phyloP scores from a whole-genome alignment of 371 early-diverging fungal genomes.

The Syncephalastrum contaminatum region DNA sequence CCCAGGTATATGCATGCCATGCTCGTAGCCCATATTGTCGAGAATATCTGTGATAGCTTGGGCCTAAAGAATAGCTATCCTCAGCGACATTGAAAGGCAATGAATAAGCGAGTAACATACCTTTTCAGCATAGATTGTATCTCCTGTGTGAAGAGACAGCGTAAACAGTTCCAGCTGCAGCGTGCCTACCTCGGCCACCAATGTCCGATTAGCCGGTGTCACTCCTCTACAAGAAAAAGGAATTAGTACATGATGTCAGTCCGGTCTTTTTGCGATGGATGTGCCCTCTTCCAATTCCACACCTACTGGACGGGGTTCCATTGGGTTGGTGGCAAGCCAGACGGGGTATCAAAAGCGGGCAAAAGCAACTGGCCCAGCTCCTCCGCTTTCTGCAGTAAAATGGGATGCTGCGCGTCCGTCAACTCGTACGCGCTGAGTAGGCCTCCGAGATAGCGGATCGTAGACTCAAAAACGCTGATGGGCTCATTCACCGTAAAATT shows the following conservation, averaged over 20 bases:
- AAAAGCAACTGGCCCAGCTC: conserved; percentile 53
- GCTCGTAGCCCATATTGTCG: conserved; percentile 33
- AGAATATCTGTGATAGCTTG: conserved; percentile 49
- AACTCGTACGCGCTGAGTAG: conserved; percentile 81
- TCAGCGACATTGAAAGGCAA: background rate
- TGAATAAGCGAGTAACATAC: conserved; percentile 21
- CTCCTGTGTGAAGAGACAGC: conserved; percentile 70
- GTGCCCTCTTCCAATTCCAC: background rate
- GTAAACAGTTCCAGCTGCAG: conserved; percentile 86
- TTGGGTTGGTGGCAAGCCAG: conserved; percentile 55
- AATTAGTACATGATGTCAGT: background rate
- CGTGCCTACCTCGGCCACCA: conserved; percentile 84
- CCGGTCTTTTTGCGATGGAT: conserved; percentile 26
- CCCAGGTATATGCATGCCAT: conserved; percentile 53
- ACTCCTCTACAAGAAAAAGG: conserved; percentile 14
- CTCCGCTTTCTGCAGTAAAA: conserved; percentile 47
- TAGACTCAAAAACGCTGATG: conserved; percentile 83
- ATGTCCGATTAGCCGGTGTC: conserved; percentile 14
- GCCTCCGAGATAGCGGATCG: conserved; percentile 89
- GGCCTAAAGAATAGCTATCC: conserved; percentile 26
- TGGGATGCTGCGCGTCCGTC: conserved; percentile 30
- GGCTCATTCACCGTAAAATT: conserved; percentile 38
- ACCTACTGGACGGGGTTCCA: conserved; percentile 40
- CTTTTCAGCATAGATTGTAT: conserved; percentile 59
- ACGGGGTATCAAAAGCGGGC: conserved; percentile 60